Conservation (phyloP, 495 filamentous ascomycete genomes). For the Filosporella fistucella region DNA sequence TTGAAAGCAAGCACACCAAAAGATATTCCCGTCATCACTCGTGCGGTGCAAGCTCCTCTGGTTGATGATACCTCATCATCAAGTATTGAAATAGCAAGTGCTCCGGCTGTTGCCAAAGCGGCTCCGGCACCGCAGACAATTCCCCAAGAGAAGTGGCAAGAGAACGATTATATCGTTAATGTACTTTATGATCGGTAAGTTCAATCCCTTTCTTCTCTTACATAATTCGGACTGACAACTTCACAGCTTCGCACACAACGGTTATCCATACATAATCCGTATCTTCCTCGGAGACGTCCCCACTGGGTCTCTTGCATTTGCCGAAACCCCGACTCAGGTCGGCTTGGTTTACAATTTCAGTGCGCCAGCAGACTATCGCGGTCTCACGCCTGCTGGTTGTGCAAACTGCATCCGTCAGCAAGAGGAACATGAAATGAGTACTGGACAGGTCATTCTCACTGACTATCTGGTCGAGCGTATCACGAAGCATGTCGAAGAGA, state of each 20-base stretch:
- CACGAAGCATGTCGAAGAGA: not conserved
- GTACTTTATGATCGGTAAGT: slow-evolving; percentile 9
- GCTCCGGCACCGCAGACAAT: not conserved
- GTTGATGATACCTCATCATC: too few relatives aligned
- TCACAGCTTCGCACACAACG: slow-evolving; percentile 9
- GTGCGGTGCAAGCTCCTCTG: too few relatives aligned
- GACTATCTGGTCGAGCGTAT: slow-evolving; percentile 11
- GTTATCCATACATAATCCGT: slow-evolving; percentile 7
- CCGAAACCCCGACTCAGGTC: slow-evolving; percentile 3
- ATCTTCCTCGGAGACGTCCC: slow-evolving; percentile 15
- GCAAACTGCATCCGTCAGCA: slow-evolving; percentile 6
- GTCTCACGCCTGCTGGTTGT: not conserved
- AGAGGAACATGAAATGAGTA: slow-evolving; percentile 3
- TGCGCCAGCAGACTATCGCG: slow-evolving; percentile 3
- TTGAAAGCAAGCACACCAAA: not conserved
- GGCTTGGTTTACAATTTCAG: slow-evolving; percentile 14
- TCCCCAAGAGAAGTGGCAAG: not conserved
- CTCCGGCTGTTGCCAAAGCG: not conserved
- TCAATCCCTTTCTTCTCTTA: slow-evolving; percentile 1
- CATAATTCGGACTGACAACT: not conserved
- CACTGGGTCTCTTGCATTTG: not conserved
- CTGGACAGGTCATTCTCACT: slow-evolving; percentile 9
- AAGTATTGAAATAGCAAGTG: not conserved
- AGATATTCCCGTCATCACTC: not conserved
- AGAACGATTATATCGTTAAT: slow-evolving; percentile 4